Evolutionary conservation across 176 grass and related monocot genomes (phyloP).

Genomic region (Lolium perenne): DNA sequence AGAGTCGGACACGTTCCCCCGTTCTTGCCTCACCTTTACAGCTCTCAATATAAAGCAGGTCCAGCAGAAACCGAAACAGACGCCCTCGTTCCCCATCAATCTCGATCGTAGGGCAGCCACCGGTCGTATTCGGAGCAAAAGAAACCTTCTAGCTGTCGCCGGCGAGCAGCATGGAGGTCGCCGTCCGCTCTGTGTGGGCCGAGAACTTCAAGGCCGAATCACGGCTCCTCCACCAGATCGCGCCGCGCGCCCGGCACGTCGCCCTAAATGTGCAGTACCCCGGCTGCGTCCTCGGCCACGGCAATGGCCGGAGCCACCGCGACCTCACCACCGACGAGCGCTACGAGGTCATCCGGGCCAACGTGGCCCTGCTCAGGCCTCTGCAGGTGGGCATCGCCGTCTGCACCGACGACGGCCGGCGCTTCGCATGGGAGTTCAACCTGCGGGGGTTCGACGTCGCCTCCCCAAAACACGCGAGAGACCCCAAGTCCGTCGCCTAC

Average conservation of each 20-base stretch:
- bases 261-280: constrained; percentile 24
- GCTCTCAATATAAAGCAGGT: too few species aligned
- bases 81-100: background rate
- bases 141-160: background rate
- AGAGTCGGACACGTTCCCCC: background rate
- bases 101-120: background rate
- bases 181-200: background rate
- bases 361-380: background rate
- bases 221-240: background rate
- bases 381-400: constrained; percentile 32
- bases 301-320: background rate
- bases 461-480: background rate
- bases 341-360: background rate
- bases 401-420: background rate
- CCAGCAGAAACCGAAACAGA: background rate
- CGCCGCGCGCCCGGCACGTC: background rate
- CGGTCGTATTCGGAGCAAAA: background rate
- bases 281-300: background rate
- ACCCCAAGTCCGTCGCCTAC: constrained; percentile 13
- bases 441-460: background rate
- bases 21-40: too few species aligned
- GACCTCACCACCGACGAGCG: background rate
- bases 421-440: constrained; percentile 5
- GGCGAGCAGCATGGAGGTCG: background rate
- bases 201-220: background rate